Percentiles rank a stretch among this genome's conserved stretches.
Conservation (phyloP, 495 filamentous ascomycete species). For the Staphylotrichum longicolle region DNA sequence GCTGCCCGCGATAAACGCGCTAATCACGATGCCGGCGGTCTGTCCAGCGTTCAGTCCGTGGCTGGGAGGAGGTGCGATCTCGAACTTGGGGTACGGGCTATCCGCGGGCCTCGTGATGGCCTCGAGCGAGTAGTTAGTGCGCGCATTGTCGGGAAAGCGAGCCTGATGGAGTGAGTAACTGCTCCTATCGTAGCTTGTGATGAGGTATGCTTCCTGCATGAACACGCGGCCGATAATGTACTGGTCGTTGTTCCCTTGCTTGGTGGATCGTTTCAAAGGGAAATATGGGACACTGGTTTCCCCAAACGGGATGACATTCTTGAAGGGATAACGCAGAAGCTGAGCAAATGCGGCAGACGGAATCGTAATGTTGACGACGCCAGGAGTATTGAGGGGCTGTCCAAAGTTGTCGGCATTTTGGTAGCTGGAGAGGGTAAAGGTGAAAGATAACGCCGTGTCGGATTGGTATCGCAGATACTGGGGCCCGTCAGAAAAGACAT, state of each 20-base stretch:
- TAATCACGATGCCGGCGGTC: slow-evolving; percentile 41
- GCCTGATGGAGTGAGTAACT: slow-evolving; percentile 61
- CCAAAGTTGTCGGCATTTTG: slow-evolving; percentile 48
- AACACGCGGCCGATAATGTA: slow-evolving; percentile 67
- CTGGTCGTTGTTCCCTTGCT: slow-evolving; percentile 48
- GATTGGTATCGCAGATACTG: slow-evolving; percentile 34
- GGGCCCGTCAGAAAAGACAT: slow-evolving; percentile 39
- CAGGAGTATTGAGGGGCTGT: slow-evolving; percentile 40
- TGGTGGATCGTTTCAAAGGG: slow-evolving; percentile 50
- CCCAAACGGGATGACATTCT: slow-evolving; percentile 46
- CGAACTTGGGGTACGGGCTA: slow-evolving; percentile 45
- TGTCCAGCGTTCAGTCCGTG: slow-evolving; percentile 47
- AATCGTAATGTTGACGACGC: slow-evolving; percentile 59
- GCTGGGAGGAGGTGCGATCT: slow-evolving; percentile 14
- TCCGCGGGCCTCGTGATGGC: slow-evolving; percentile 46
- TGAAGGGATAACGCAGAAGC: slow-evolving; percentile 56
- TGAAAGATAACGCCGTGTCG: slow-evolving; percentile 53
- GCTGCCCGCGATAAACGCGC: slow-evolving; percentile 45
- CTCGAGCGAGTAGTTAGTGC: slow-evolving; percentile 48
- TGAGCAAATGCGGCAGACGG: slow-evolving; percentile 64
- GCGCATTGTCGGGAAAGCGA: slow-evolving; percentile 46
- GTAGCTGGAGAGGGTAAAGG: slow-evolving; percentile 56
- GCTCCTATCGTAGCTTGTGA: slow-evolving; percentile 62
- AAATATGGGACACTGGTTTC: slow-evolving; percentile 57
- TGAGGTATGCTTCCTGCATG: slow-evolving; percentile 68